Percentiles rank a stretch among this genome's conserved stretches.
These are phyloP conservation scores for Yamadazyma phyllophila DNA, from an alignment of 805 yeast species.

Conservation along the genomic window DNA sequence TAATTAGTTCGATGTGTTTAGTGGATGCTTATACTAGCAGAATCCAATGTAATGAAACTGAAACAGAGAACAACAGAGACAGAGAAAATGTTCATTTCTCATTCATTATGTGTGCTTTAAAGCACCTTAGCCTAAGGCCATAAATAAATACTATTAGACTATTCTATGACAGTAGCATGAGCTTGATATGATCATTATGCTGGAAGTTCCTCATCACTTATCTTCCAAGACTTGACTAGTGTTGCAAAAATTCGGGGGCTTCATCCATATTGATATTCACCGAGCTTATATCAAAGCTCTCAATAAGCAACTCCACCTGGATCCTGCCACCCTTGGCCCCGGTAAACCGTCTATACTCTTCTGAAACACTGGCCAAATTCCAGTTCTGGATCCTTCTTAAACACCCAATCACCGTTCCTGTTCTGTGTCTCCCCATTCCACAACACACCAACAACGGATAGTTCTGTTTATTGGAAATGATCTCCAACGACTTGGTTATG, in stretches of 20 bases:
- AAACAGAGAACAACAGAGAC: no score
- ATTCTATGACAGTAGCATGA: no score
- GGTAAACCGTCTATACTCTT: slow-evolving; percentile 90
- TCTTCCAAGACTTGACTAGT: neutral
- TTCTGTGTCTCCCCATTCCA: slow-evolving; percentile 97
- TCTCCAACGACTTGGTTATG: slow-evolving; percentile 72
- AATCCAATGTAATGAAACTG: no score
- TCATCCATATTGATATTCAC: slow-evolving; percentile 31
- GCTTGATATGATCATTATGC: no score
- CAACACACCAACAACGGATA: slow-evolving; percentile 91
- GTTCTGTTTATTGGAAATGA: slow-evolving; percentile 67
- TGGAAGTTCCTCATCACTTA: no score
- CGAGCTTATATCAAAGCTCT: slow-evolving; percentile 43
- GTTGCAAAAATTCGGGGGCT: slow-evolving; percentile 13
- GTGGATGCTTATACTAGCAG: neutral
- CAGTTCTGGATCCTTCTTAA: slow-evolving; percentile 91
- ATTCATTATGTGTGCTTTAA: no score
- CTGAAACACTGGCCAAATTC: slow-evolving; percentile 89
- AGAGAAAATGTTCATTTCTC: no score
- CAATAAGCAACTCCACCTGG: slow-evolving; percentile 85
- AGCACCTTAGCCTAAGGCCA: no score
- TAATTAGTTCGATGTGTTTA: neutral
- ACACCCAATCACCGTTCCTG: slow-evolving; percentile 96
- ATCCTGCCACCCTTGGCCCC: slow-evolving; percentile 92
- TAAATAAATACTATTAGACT: no score